A percentile compares a stretch with the other conserved stretches of the same genome.
phyloP scores from a whole-genome alignment of 768 basidiomycete species.

The Pulveroboletus sp. region DNA sequence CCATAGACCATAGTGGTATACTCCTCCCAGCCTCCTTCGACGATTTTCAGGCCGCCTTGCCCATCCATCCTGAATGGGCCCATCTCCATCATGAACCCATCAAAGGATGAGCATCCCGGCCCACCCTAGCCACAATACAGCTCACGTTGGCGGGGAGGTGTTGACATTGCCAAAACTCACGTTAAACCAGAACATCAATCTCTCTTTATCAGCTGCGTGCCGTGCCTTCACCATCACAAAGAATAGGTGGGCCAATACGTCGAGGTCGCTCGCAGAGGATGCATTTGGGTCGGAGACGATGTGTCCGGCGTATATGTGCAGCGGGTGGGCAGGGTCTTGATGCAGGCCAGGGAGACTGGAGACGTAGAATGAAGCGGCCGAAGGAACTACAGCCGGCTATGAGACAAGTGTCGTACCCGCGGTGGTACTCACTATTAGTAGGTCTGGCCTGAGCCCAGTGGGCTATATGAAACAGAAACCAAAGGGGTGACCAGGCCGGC shows the following conservation, averaged over 20 bases:
- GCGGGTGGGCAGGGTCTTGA: conserved; percentile 61
- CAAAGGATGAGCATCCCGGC: conserved; percentile 96
- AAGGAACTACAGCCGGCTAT: conserved; percentile 46
- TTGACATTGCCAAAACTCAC: conserved; percentile 38
- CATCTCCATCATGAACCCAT: conserved; percentile 97
- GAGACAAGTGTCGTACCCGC: neutral
- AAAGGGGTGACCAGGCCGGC: conserved; percentile 13
- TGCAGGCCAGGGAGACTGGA: conserved; percentile 69
- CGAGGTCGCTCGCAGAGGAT: conserved; percentile 44
- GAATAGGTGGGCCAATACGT: conserved; percentile 73
- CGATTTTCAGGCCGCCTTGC: conserved; percentile 61
- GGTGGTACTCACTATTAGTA: conserved; percentile 35
- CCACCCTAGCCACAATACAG: conserved; percentile 58
- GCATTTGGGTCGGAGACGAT: conserved; percentile 71
- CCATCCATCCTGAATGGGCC: conserved; percentile 85
- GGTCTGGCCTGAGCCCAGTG: conserved; percentile 27
- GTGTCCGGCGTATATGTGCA: conserved; percentile 84
- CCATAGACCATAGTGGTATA: conserved; percentile 91
- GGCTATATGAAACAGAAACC: conserved; percentile 13
- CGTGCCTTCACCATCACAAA: conserved; percentile 90
- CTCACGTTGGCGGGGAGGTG: neutral
- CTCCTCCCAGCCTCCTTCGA: conserved; percentile 95
- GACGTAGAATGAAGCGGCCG: conserved; percentile 84
- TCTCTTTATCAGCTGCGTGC: conserved; percentile 81
- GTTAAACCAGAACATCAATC: conserved; percentile 96